Evolutionary conservation across 1,284 basidiomycete genomes (phyloP), one percentile per base, ranked within the genome.

Genomic region (Melampsora occidentalis): DNA sequence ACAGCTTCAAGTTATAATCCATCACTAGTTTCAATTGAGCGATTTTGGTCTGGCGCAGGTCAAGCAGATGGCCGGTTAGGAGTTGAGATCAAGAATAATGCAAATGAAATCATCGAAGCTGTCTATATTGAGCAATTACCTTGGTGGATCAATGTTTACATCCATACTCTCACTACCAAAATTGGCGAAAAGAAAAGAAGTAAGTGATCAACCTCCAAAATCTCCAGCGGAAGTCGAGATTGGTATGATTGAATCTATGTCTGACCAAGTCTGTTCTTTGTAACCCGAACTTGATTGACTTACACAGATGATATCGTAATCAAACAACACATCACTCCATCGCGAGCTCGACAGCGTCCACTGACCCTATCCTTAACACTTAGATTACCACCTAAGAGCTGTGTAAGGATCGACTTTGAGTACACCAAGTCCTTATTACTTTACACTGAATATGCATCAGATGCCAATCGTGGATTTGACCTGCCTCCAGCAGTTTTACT

Each of bases 381-480:
- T 86, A 35, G 83, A 98, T n/a, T 86, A 83, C 1, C 82, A 96
- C 86, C 92, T 2, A 84, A 85, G 28, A 86, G 86, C 75, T 89
- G 87, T 0, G 81, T 94, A 1, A 85, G 86, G 6, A 84, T 97
- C 69, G 86, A 85, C 20, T 87, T 96, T 82, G 90, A 91, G 57
- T 89, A 94, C 80, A 87, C 88, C 49, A 95, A 95, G 83, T 88
- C 90, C 2, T 96, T 95, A 82, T 86, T 99, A 73, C 89, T 91
- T 68, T 98, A 98, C 83, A 94, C 91, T 20, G 95, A 98, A 81
- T 96, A 99, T 82, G 92, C 91, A 18, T 94, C 96, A 0, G 96
- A 98, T 81, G 93, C 96, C 0, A 92, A 96, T 82, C 87, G 95
- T 53, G 96, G 96, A 0, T 94, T 94, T 87, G 94, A 98, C 80